Base-by-base conservation (phyloP, 148 eudicot genomes). In the Silene uniflora region DNA sequence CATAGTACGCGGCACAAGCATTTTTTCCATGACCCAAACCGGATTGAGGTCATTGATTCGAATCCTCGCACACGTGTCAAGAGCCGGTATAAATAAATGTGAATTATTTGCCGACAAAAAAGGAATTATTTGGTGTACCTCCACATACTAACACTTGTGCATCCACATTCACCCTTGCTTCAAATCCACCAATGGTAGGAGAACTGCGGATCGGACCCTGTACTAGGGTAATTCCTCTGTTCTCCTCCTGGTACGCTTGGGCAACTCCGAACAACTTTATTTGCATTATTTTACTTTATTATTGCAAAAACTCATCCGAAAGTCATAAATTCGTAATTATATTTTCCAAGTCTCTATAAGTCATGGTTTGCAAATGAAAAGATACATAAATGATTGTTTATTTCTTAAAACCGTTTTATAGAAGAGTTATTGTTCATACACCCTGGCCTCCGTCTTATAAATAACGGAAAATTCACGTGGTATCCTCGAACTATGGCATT, bases 171-270 rank as follows among this genome's bases (percentile, higher is more conserved):
- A 1, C 1, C 22, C 65, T n/a, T 58, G 35, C 13, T 76, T 62
- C 23, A 79, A 24, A 32, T 76, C 71, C 76, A 75, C 83, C 67
- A 92, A 24, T 0, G 98, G 96, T 10, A 92, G 85, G 61, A 92
- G 77, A 12, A 84, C 95, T 0, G 92, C 89, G 0, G n/a, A n/a
- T n/a, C n/a, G n/a, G 92, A 90, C 3, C 97, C 95, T 0, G 92
- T 83, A 44, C 90, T 85, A n/a, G 95, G 97, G 55, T 92, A 92
- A 62, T 59, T 67, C 67, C 97, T 70, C 17, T 93, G 95, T 0
- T 88, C 87, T 6, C 90, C 88, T 19, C 86, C 92, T 0, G 94
- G 89, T 11, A 90, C 75, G 2, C 19, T 19, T 8, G 97, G 94
- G 71, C 86, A 92, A 0, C 76, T 81, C 60, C 77, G 79, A 13